phyloP scores from a whole-genome alignment of 2,329 filamentous ascomycete species.

The Monilinia fructigena region DNA sequence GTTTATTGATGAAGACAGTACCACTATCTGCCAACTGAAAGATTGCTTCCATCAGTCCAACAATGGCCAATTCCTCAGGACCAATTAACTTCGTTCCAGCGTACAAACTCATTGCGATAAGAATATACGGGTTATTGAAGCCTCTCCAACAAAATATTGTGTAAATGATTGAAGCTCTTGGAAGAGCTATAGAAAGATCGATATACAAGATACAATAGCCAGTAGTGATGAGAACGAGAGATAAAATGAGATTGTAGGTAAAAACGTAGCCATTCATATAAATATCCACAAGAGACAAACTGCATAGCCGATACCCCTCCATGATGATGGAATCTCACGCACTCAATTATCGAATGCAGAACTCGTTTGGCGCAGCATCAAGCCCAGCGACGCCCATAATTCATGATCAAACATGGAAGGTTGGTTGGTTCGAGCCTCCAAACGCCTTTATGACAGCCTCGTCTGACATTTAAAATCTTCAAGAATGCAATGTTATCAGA shows the following conservation, averaged over 20 bases:
- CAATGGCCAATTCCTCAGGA: slow-evolving; percentile 1
- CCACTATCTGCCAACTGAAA: slow-evolving; percentile 1
- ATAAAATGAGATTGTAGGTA: neutral
- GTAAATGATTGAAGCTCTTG: neutral
- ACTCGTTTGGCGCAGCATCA: neutral
- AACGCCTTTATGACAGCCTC: neutral
- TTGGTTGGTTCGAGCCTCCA: neutral
- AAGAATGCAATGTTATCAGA: neutral
- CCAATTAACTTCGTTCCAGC: neutral
- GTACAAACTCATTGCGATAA: neutral
- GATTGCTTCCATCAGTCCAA: slow-evolving; percentile 5
- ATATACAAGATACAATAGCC: neutral
- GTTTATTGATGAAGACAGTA: neutral
- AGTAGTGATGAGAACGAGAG: neutral
- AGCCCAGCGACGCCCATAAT: neutral
- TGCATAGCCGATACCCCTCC: neutral
- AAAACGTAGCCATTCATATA: slow-evolving; percentile 3
- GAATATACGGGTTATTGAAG: too few species aligned
- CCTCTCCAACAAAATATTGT: neutral
- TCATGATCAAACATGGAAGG: neutral
- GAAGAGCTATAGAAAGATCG: neutral
- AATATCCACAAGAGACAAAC: neutral
- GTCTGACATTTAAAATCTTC: neutral
- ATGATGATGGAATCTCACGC: neutral
- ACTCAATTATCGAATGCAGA: neutral